Evolutionary conservation across 495 filamentous ascomycete species (phyloP).

Genomic region (Rhizodiscina lignyota): DNA sequence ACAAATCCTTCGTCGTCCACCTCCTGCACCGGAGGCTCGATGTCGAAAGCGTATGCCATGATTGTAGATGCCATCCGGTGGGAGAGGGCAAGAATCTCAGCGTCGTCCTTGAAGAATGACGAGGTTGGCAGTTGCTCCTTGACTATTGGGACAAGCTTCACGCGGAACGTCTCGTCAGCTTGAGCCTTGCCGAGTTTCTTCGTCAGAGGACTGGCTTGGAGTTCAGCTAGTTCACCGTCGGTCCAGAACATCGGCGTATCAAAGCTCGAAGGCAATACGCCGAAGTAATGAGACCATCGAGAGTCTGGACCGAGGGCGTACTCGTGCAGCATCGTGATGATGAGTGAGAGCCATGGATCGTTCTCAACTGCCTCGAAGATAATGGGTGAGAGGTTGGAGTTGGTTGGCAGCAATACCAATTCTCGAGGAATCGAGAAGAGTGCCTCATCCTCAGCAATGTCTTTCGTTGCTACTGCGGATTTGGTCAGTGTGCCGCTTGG

Average conservation of each 20-base stretch:
- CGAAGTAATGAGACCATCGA: slow-evolving; percentile 64
- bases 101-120: too few relatives aligned
- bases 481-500: too few relatives aligned
- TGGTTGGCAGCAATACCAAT: slow-evolving; percentile 29
- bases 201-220: slow-evolving; percentile 62
- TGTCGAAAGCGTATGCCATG: slow-evolving; percentile 91
- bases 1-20: slow-evolving; percentile 42
- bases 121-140: too few relatives aligned
- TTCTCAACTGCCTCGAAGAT: slow-evolving; percentile 8
- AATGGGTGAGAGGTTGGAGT: slow-evolving; percentile 13
- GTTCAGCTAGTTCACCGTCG: slow-evolving; percentile 44
- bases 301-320: slow-evolving; percentile 42
- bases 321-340: slow-evolving; percentile 71
- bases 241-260: slow-evolving; percentile 91
- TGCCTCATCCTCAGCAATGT: slow-evolving; percentile 44
- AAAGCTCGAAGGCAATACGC: slow-evolving; percentile 58
- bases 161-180: slow-evolving; percentile 51
- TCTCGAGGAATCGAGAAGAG: slow-evolving; percentile 46
- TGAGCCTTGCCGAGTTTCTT: slow-evolving; percentile 60
- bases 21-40: slow-evolving; percentile 37
- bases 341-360: slow-evolving; percentile 45
- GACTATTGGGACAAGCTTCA: slow-evolving; percentile 46
- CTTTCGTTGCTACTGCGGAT: slow-evolving; percentile 41
- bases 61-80: slow-evolving; percentile 75
- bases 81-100: slow-evolving; percentile 34